Base-by-base conservation (phyloP, 208 protist species). In the Paratrypanosoma confusum region DNA sequence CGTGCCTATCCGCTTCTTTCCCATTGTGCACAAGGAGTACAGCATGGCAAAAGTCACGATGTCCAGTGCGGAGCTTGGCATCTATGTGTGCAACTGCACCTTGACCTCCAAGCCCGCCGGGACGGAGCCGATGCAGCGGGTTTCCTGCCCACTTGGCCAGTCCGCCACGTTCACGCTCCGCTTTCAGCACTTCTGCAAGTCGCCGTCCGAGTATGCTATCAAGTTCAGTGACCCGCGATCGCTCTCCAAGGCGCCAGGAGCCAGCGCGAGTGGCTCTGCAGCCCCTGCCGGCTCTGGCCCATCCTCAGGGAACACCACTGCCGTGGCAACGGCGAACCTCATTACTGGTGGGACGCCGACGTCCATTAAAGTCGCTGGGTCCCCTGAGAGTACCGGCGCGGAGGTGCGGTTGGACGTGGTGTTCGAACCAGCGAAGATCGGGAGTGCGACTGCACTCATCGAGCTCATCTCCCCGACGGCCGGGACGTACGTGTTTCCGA, bases 341-440 rank as follows among this genome's bases (percentile, higher is more conserved):
- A 39, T 37, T 13, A 82, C 87, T 36, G 65, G 74, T 20, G 45
- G 60, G 8, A 69, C 51, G 13, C 45, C 57, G 7, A 57, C 33
- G 17, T 53, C 39, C 36, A 41, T 81, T 20, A 75, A 82, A 42
- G 58, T 57, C 17, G 55, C 59, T 4, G 50, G 27, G 23, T 60
- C 56, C 2, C 38, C 46, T 3, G 39, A 40, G 22, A 34, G 64
- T 11, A 70, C 75, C 10, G 96, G 95, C n/a, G 72, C 85, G 38
- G 91, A 97, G 50, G 68, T 97, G 13, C 23, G 28, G 5, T 58
- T 94, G 16, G 92, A 97, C 31, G 92, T 98, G 16, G 51, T 37
- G 34, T 98, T 85, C 52, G 95, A 97, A 69, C 96, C 96, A 1
- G 67, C 50, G 1, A 46, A 32, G 17, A n/a, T 97, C 0, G 95